These are phyloP conservation scores for Chaetomium sp. DNA, from an alignment of 2,329 filamentous ascomycete genomes.

Conservation along the genomic window DNA sequence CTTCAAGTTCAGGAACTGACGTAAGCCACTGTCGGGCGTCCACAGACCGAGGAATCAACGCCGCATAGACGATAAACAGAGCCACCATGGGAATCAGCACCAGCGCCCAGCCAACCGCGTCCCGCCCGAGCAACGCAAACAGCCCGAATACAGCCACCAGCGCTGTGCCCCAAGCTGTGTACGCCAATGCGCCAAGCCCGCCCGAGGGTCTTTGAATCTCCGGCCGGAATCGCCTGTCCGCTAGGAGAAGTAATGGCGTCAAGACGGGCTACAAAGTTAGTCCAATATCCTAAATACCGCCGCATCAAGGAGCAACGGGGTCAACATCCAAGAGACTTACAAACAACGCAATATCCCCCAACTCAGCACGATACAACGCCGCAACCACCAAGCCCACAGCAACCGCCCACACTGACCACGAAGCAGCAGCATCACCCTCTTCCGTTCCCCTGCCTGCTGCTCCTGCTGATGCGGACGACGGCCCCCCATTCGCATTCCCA, in stretches of 20 bases:
- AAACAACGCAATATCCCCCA: slow-evolving; percentile 11
- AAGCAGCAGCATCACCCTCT: neutral
- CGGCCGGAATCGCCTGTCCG: slow-evolving; percentile 20
- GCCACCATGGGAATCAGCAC: slow-evolving; percentile 26
- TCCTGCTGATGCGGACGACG: no score
- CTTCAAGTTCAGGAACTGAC: slow-evolving; percentile 28
- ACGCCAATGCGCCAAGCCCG: slow-evolving; percentile 12
- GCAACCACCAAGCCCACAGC: slow-evolving; percentile 16
- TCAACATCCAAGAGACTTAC: slow-evolving; percentile 2
- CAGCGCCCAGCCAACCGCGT: slow-evolving; percentile 19
- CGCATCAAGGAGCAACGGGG: neutral
- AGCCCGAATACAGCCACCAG: slow-evolving; percentile 23
- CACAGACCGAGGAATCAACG: slow-evolving; percentile 20
- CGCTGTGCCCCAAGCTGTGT: slow-evolving; percentile 22
- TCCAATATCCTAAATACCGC: neutral
- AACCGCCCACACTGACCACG: slow-evolving; percentile 13
- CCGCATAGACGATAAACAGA: slow-evolving; percentile 28
- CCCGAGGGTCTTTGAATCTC: neutral
- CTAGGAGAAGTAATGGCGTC: slow-evolving; percentile 28
- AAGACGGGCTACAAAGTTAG: slow-evolving; percentile 25
- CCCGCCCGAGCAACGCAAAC: slow-evolving; percentile 27
- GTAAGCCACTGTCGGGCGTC: slow-evolving; percentile 17
- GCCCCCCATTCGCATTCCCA: neutral
- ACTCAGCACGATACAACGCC: slow-evolving; percentile 23
- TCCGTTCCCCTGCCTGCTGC: no score